Evolutionary conservation across 2,329 filamentous ascomycete genomes (phyloP).

Genomic region (Epichloe scottii): DNA sequence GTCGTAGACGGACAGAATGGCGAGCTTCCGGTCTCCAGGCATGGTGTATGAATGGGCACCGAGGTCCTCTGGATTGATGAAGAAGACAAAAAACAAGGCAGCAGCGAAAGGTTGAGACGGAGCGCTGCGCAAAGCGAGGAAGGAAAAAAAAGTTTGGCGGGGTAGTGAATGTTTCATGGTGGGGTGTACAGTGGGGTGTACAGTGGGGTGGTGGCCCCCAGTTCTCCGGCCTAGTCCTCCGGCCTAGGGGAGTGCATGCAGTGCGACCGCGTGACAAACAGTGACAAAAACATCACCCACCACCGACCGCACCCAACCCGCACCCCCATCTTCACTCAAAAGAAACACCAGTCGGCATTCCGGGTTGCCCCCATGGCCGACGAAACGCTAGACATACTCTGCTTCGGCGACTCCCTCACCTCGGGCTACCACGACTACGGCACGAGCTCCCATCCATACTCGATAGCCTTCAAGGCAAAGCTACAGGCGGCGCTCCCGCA

Average conservation of each 20-base stretch:
- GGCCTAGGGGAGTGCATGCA: too few relatives aligned
- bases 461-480: conserved; percentile 30
- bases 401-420: conserved; percentile 54
- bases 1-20: conserved; percentile 96
- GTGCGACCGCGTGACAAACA: too few relatives aligned
- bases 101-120: neutral
- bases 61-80: neutral
- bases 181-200: too few relatives aligned
- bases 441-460: conserved; percentile 39
- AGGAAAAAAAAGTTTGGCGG: neutral
- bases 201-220: too few relatives aligned
- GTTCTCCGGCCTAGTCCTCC: too few relatives aligned
- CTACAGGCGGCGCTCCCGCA: conserved; percentile 33
- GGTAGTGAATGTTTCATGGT: neutral
- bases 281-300: too few relatives aligned
- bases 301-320: too few relatives aligned
- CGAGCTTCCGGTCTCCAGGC: conserved; percentile 44
- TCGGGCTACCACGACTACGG: conserved; percentile 37
- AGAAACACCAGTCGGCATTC: too few relatives aligned
- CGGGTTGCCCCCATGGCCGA: neutral
- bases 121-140: too few relatives aligned
- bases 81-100: neutral
- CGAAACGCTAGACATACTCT: conserved; percentile 38
- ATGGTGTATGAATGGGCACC: conserved; percentile 17
- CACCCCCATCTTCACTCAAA: too few relatives aligned